A percentile compares a stretch with the other conserved stretches of the same genome.
Conservation (phyloP, 345 rosid species). For the Capsella bursapastoris region DNA sequence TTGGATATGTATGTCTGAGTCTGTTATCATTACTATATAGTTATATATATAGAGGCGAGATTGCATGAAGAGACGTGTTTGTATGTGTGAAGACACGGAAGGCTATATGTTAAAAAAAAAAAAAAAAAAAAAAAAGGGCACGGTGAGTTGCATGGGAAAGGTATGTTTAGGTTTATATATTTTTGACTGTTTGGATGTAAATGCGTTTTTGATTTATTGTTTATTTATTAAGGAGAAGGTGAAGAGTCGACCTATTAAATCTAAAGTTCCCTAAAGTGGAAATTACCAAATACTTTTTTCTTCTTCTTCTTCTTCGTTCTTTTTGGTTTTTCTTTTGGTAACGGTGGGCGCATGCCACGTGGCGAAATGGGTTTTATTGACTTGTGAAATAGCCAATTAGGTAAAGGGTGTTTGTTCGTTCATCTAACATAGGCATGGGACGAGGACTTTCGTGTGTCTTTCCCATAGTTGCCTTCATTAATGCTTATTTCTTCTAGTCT, state of each 20-base stretch:
- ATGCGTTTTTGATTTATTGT: constrained; percentile 42
- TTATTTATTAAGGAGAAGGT: constrained; percentile 29
- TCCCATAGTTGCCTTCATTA: constrained; percentile 26
- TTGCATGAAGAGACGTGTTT: constrained; percentile 40
- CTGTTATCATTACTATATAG: background rate
- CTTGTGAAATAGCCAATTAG: constrained; percentile 26
- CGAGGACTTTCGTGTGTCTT: constrained; percentile 35
- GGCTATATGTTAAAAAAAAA: constrained; percentile 11
- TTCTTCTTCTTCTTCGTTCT: background rate
- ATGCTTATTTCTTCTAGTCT: background rate
- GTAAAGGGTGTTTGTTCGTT: constrained; percentile 38
- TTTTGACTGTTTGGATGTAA: constrained; percentile 46
- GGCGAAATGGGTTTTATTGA: constrained; percentile 30
- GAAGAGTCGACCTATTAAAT: constrained; percentile 38
- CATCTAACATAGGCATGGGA: constrained; percentile 40
- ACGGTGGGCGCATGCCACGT: constrained; percentile 21
- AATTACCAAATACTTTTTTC: constrained; percentile 26
- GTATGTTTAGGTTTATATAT: constrained; percentile 40
- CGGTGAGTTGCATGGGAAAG: constrained; percentile 43
- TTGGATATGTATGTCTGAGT: constrained; percentile 1
- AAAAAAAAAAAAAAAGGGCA: background rate
- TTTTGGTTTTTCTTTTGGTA: background rate
- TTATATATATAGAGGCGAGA: constrained; percentile 40
- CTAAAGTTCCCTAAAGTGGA: constrained; percentile 32
- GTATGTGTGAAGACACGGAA: constrained; percentile 39